phyloP scores from a whole-genome alignment of 2,329 filamentous ascomycete genomes.

The Cyphellophora europaea region DNA sequence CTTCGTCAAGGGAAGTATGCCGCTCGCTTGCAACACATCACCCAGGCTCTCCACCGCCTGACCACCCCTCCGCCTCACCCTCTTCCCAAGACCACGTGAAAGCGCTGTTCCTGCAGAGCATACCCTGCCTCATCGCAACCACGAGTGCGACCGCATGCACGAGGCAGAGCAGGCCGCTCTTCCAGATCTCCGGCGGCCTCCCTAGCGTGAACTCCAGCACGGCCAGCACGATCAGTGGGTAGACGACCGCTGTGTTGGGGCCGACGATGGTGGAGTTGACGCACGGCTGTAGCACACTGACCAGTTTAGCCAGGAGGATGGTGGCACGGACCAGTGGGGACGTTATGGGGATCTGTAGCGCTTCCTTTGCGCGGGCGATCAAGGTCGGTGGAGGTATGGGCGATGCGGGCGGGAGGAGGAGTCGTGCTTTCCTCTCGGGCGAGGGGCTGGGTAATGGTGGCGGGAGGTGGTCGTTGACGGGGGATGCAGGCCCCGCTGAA shows the following conservation, averaged over 20 bases:
- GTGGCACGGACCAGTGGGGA: slow-evolving; percentile 7
- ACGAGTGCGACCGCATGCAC: neutral
- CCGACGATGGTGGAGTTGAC: slow-evolving; percentile 6
- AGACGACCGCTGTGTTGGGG: slow-evolving; percentile 15
- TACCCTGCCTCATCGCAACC: neutral
- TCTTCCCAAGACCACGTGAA: neutral
- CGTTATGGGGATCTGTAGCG: slow-evolving; percentile 4
- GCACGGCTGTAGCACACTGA: slow-evolving; percentile 16
- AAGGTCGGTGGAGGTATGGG: slow-evolving; percentile 1
- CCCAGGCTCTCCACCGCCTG: too few relatives aligned
- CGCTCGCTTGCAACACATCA: too few relatives aligned
- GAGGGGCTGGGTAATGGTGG: neutral
- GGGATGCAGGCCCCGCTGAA: slow-evolving; percentile 4
- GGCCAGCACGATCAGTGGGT: slow-evolving; percentile 13
- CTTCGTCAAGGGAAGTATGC: too few relatives aligned
- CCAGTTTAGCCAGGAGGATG: slow-evolving; percentile 14
- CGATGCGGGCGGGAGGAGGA: slow-evolving; percentile 11
- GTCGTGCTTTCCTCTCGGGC: slow-evolving; percentile 7
- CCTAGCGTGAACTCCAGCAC: slow-evolving; percentile 12
- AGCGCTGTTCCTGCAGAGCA: neutral
- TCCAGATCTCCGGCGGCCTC: neutral
- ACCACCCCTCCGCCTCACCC: too few relatives aligned
- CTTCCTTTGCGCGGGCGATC: neutral
- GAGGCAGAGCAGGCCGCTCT: neutral
- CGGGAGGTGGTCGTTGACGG: slow-evolving; percentile 4